Evolutionary conservation across 306 rosid genomes (phyloP).

Genomic region (Herpetospermum pedunculosum): DNA sequence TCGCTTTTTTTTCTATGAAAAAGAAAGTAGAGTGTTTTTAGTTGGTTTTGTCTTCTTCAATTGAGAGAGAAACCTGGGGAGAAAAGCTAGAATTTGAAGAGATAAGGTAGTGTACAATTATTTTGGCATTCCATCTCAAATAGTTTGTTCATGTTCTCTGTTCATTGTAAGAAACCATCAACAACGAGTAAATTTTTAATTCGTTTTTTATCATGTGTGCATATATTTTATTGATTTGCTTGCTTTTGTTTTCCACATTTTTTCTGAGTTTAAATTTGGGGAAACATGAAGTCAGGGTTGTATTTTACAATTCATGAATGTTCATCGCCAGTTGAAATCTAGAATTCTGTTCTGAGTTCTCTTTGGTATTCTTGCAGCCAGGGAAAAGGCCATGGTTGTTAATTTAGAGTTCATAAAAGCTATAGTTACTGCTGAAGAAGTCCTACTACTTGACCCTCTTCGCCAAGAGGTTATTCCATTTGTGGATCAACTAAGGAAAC

Average conservation of each 20-base stretch:
- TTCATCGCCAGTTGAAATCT: background rate
- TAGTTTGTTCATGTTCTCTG: background rate
- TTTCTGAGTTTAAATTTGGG: background rate
- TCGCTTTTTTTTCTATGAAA: background rate
- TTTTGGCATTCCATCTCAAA: background rate
- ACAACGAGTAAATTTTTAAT: background rate
- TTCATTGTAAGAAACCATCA: background rate
- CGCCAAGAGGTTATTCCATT: constrained; percentile 80
- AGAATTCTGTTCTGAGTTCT: background rate
- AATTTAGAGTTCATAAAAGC: constrained; percentile 80
- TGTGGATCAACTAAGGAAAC: constrained; percentile 80
- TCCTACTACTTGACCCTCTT: constrained; percentile 78
- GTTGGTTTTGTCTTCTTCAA: background rate
- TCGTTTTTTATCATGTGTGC: background rate
- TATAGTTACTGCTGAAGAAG: constrained; percentile 92
- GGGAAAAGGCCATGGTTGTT: constrained; percentile 99
- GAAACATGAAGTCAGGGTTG: background rate
- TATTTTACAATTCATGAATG: background rate
- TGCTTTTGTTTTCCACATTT: background rate
- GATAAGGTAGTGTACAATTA: background rate
- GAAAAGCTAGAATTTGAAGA: background rate
- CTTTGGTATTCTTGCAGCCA: constrained; percentile 22
- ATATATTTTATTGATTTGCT: background rate
- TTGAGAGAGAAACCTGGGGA: background rate
- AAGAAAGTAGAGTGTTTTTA: background rate